Base-by-base conservation (phyloP, 805 yeast genomes). In the Groenewaldozyma salmanticensis region DNA sequence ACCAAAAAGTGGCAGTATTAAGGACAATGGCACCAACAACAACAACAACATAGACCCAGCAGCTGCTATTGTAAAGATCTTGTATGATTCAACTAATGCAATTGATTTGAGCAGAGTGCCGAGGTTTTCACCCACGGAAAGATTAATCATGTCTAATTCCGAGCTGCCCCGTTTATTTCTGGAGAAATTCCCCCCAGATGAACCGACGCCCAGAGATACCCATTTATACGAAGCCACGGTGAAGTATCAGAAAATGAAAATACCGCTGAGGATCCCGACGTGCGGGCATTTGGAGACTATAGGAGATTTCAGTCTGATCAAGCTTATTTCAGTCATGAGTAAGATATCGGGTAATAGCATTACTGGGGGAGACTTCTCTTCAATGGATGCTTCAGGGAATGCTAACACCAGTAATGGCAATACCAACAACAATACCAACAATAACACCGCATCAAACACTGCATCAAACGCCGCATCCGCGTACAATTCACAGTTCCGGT, bases 191-290 rank as follows among this genome's bases (percentile, higher is more conserved):
- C 49, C 45, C 17, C 43, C 40, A 27, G 44, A 43, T 13, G 37
- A 18, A 21, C 11, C 16, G 16, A n/a, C n/a, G 4, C 36, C 40
- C 21, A 33, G 42, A n/a, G 61, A 59, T 38, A 53, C 58, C 2
- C 64, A 58, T 38, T 52, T 55, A 38, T 59, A 39, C 40, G 62
- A 61, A 19, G 49, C 59, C 5, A 47, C 39, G 4, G 52, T 56
- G 32, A 43, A 40, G 21, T 60, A 46, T 48, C 48, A 47, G 38
- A 47, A 47, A 27, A 47, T 54, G 49, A 50, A 48, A 29, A 57
- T 60, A 35, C 62, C 61, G 7, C 45, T 60, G 24, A 47, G 48
- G 24, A 49, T 60, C 17, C 65, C 65, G 5, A 56, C 58, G 11
- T 57, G 54, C 33, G 42, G 49, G 15, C 49, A 52, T 37, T 46